Base-by-base conservation (phyloP, 2,329 filamentous ascomycete genomes). In the Talaromyces rugulosus region DNA sequence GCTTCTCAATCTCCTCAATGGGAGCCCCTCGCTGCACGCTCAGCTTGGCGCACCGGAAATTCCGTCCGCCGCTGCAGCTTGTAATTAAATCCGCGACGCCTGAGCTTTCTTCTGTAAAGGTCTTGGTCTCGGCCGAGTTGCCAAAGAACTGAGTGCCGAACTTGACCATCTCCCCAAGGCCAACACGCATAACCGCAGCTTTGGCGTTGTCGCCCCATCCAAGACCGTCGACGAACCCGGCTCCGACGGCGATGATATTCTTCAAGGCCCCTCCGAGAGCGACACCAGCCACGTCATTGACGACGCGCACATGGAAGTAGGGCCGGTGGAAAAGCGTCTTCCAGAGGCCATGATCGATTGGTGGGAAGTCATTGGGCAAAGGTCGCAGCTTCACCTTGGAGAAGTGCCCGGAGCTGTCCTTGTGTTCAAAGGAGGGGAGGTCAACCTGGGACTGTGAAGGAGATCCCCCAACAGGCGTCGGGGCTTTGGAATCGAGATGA, bases 131-230 rank as follows among this genome's bases (percentile, higher is more conserved):
- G 30, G 95, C 89, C 0, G 90, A 91, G 70, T 93, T 85, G 18
- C 87, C 86, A 74, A 98, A 99, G 82, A 98, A 99, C 69, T 89
- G 87, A 76, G 93, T 92, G 66, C 94, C 94, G 69, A 99, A 99
- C 73, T 90, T 89, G 71, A 98, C 92, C 89, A 97, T 96, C 79
- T 99, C 95, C 69, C 97, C 84, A 53, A 99, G 86, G 7, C 95
- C 95, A 23, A 98, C 89, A 50, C 95, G 90, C 92, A 99, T 98
- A 64, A 99, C 89, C 53, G 95, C 95, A n/a, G 95, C 92, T 81
- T 99, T 98, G 67, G 94, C 94, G 69, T 98, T 99, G 81, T 98
- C 93, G 71, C 95, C 95, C 94, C 95, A 99, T 67, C 94, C 94
- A 64, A 94, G 86, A 40, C 95, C 95, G 67, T 96, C 92, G 52